phyloP scores from a whole-genome alignment of 305 asterid species.

The Fraxinus ornus region DNA sequence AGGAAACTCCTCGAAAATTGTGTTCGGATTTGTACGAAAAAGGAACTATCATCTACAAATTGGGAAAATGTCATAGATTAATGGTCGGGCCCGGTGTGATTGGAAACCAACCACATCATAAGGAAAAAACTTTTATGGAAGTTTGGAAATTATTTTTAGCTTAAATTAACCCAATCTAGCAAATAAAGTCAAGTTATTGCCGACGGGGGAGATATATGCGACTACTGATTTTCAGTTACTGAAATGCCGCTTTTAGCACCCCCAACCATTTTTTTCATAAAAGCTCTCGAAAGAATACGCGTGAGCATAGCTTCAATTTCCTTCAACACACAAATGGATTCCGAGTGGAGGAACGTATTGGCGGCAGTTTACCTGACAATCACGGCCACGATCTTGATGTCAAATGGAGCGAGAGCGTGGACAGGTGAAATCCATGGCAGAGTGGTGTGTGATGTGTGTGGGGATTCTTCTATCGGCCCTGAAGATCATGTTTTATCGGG shows the following conservation, averaged over 20 bases:
- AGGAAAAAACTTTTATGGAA: background rate
- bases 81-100: too few relatives aligned
- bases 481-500: conserved; percentile 87
- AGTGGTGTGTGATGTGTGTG: conserved; percentile 92
- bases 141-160: too few relatives aligned
- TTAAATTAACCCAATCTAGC: background rate
- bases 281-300: background rate
- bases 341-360: conserved; percentile 26
- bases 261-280: background rate
- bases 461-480: conserved; percentile 88
- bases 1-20: too few relatives aligned
- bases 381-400: conserved; percentile 22
- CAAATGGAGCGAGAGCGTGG: conserved; percentile 56
- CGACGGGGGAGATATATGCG: background rate
- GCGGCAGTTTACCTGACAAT: conserved; percentile 7
- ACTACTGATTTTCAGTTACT: background rate
- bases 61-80: too few relatives aligned
- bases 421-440: conserved; percentile 90
- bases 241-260: background rate
- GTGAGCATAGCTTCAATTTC: conserved; percentile 2
- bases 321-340: conserved; percentile 36
- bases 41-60: too few relatives aligned
- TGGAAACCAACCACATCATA: too few relatives aligned
- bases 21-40: too few relatives aligned
- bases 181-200: background rate